These are phyloP conservation scores for Boletellus sp. DNA, from an alignment of 768 basidiomycete genomes.

Conservation along the genomic window DNA sequence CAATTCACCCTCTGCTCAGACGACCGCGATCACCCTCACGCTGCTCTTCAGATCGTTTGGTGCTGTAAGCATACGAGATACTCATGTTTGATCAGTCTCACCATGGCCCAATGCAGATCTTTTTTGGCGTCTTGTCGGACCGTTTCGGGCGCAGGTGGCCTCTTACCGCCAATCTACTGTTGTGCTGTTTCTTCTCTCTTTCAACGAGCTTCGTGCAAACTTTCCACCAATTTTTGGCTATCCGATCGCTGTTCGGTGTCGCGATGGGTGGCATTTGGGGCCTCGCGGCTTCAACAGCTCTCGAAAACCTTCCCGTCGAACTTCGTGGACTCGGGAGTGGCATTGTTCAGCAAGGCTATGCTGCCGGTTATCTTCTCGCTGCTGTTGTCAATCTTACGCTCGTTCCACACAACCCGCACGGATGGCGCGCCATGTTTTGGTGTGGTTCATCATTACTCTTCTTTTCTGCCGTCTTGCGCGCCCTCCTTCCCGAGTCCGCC, in stretches of 20 bases:
- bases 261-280: conserved; percentile 94
- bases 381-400: conserved; percentile 77
- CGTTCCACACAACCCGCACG: conserved; percentile 33
- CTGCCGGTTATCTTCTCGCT: conserved; percentile 80
- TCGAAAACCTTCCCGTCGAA: conserved; percentile 90
- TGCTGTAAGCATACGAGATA: conserved; percentile 41
- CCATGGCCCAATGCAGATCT: conserved; percentile 31
- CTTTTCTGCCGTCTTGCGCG: conserved; percentile 65
- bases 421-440: conserved; percentile 85
- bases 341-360: conserved; percentile 90
- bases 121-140: conserved; percentile 83
- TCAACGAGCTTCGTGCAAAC: conserved; percentile 78
- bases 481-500: conserved; percentile 73
- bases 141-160: conserved; percentile 95
- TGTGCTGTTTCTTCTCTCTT: conserved; percentile 71
- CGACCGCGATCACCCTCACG: conserved; percentile 86
- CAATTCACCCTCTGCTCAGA: conserved; percentile 32
- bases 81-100: neutral
- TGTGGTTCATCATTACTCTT: conserved; percentile 65
- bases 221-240: conserved; percentile 72
- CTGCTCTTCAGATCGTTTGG: conserved; percentile 83
- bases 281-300: conserved; percentile 72
- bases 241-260: conserved; percentile 80
- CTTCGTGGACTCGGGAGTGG: conserved; percentile 84
- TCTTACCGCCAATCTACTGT: conserved; percentile 67